Evolutionary conservation across 2,329 filamentous ascomycete genomes (phyloP), one percentile per base, ranked within the genome.

Genomic region (Phymatotrichopsis omnivora): DNA sequence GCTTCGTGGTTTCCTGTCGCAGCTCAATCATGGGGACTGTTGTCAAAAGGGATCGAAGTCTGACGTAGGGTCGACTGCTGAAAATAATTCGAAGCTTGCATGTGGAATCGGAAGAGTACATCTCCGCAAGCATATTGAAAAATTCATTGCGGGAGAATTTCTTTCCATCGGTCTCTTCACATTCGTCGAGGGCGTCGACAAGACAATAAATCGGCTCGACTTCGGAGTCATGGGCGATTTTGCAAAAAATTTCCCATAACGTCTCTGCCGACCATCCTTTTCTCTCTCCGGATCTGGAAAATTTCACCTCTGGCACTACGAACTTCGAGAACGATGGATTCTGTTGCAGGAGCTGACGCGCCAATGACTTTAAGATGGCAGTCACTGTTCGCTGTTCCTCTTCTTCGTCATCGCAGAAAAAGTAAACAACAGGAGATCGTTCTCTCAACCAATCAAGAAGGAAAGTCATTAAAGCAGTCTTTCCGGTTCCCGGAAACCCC

Each of bases 121-220:
- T n/a, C 4, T 31, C 27, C 11, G 10, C 6, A 5, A 44, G 5
- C 10, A 20, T 29, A 12, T 16, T 7, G n/a, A 44, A 23, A 6
- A 44, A 28, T 20, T 31, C 25, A 28, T 8, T 37, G 4, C 42
- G 25, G 6, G 19, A 37, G 14, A 20, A 42, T 32, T 42, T 17
- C n/a, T 20, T 14, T 12, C 12, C 33, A 11, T 30, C 20, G 3
- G 16, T 23, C 4, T 44, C 33, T 17, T 44, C 33, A 24, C 42
- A 44, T 34, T 44, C 33, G 25, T 44, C 42, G 17, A 44, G 42
- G 7, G 33, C 42, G 24, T 44, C 42, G 20, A 44, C 24, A 38
- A 44, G 12, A 19, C 42, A 44, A 36, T 37, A 44, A 14, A 44
- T 28, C 8, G 31, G 33, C 25, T 20, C 19, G 6, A 16, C 33